Base-by-base conservation (phyloP, 2,329 filamentous ascomycete genomes). In the Aspergillus intermedius region DNA sequence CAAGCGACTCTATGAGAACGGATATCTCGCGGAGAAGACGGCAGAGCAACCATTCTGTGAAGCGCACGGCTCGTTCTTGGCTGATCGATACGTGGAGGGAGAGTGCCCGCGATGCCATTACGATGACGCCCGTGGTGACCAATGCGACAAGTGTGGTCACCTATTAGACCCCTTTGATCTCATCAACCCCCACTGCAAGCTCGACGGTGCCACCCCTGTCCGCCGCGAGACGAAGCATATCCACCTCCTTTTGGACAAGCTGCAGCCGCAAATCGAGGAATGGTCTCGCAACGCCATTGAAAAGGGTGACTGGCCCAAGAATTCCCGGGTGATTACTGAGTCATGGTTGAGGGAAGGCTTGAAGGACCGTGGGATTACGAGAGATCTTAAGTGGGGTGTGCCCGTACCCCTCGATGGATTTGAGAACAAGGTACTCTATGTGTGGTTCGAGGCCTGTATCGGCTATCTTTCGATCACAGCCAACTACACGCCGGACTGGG, bases 391-490 rank as follows among this genome's bases (percentile, higher is more conserved):
- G 67, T 96, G 91, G 91, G 91, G 91, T 63, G 82, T 81, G 6
- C 76, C 79, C 2, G 78, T 83, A 41, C 77, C 75, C 37, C 71
- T 78, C 3, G 75, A 77, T 25, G 82, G 78, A 10, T 87, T 84
- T 60, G 81, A 85, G 54, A 77, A 84, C 54, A 88, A 88, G 75
- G 91, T 95, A 53, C 83, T 96, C 56, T 96, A 96, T 63, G 90
- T 95, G 51, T 88, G 86, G 89, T 89, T 96, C 65, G 88, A 95
- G 66, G 88, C 88, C 47, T 93, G 88, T 69, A 93, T 95, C 62
- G 91, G 91, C 17, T 96, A 96, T 66, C 84, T 90, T n/a, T 95
- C 89, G 1, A 96, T 96, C 58, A 95, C 91, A 1, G 88, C 88
- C 55, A 90, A 83, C 60, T 95, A 95, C 68, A 95, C 90, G 4